phyloP scores from a whole-genome alignment of 2,329 filamentous ascomycete species.

The Dendrostoma leiphaemia region DNA sequence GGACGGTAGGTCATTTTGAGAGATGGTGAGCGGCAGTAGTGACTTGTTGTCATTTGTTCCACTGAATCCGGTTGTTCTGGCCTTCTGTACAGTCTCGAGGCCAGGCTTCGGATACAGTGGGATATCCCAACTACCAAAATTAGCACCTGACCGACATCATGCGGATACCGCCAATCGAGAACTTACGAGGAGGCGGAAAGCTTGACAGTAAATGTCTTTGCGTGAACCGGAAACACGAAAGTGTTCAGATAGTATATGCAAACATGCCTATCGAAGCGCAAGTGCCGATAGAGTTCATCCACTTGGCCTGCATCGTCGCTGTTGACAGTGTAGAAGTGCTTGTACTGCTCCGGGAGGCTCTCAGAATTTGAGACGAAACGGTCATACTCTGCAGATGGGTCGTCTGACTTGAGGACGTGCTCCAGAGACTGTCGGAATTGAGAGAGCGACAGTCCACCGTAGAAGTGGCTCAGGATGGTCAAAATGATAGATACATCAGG shows the following conservation, averaged over 20 bases:
- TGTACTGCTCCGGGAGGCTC: constrained; percentile 44
- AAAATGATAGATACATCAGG: constrained; percentile 64
- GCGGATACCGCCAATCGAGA: too few relatives aligned
- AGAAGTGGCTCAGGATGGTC: constrained; percentile 68
- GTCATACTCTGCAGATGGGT: constrained; percentile 56
- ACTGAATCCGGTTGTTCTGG: constrained; percentile 61
- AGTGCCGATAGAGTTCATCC: constrained; percentile 44
- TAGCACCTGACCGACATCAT: too few relatives aligned
- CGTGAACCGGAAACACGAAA: constrained; percentile 64
- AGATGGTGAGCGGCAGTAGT: constrained; percentile 60
- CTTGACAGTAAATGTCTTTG: constrained; percentile 63
- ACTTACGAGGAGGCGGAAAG: constrained; percentile 55
- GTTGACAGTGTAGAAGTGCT: constrained; percentile 57
- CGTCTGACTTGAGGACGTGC: constrained; percentile 52
- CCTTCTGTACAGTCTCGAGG: constrained; percentile 31
- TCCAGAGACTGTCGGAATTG: constrained; percentile 51
- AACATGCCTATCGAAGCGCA: constrained; percentile 47
- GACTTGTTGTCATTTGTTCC: constrained; percentile 66
- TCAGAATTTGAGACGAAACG: constrained; percentile 41
- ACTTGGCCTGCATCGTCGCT: constrained; percentile 54
- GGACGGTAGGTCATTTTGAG: constrained; percentile 56
- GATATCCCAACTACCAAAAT: constrained; percentile 55
- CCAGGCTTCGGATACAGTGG: constrained; percentile 39
- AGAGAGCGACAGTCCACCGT: constrained; percentile 48
- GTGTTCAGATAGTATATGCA: constrained; percentile 62